Base-by-base conservation (phyloP, 768 basidiomycete species). In the Mycena galopus region DNA sequence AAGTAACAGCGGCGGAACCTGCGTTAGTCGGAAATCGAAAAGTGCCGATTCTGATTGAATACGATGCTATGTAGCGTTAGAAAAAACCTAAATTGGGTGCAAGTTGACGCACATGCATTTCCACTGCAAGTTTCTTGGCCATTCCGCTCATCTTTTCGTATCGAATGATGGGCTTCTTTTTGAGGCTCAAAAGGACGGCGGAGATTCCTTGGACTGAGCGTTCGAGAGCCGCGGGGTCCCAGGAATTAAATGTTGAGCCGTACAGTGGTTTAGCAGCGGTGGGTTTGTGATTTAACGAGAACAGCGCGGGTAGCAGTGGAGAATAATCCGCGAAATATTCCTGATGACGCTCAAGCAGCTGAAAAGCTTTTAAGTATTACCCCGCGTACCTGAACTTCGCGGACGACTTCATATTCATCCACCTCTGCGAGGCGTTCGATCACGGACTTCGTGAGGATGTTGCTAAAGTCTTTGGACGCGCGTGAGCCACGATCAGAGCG, bases 321-420 rank as follows among this genome's bases (percentile, higher is more conserved):
- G 95, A 89, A 77, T 96, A 99, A 82, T 99, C 98, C 75, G 96
- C 96, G 81, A 98, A 99, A 84, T 96, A 96, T 89, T 99, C 98
- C 96, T 96, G 85, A 70, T 51, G 58, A 12, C 60, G 67, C 61
- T 3, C 8, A 70, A 59, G 23, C 30, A 56, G 39, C 30, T 50
- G 16, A 30, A 23, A 30, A 30, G 19, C 37, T 16, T 37, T 30
- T n/a, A n/a, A 19, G 72, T 55, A 51, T 30, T 25, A 55, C 30
- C 35, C 58, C 44, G 32, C 29, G 51, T 88, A 97, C 97, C 90
- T 99, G 98, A 2, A 99, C 94, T 84, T 99, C 98, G 65, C 92
- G 90, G 17, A 99, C 97, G 21, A 98, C 94, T 81, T 99, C 98
- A 74, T 95, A 95, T 81, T 98, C 96, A 80, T 99, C 98, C 23